phyloP scores from a whole-genome alignment of 2,329 filamentous ascomycete genomes.

The Pseudodiploospora longispora region DNA sequence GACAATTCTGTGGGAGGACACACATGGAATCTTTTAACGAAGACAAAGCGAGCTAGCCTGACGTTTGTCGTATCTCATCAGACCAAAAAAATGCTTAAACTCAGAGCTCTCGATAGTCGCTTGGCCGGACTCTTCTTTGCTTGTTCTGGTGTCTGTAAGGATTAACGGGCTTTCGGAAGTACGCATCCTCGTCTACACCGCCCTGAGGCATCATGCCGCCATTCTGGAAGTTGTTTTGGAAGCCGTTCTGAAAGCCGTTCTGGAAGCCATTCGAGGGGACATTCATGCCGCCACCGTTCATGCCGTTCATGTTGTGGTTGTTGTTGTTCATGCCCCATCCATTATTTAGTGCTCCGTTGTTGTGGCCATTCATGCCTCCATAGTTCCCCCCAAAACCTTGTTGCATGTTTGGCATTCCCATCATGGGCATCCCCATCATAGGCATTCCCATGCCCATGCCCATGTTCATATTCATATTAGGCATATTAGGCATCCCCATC shows the following conservation, averaged over 20 bases:
- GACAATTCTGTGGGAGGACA: too few species aligned
- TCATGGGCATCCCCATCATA: conserved; percentile 22
- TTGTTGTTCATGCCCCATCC: conserved; percentile 12
- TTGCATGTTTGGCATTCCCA: conserved; percentile 23
- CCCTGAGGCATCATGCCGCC: conserved; percentile 38
- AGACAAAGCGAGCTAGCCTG: too few species aligned
- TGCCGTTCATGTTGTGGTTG: conserved; percentile 17
- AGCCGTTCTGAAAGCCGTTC: conserved; percentile 19
- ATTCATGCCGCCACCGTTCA: conserved; percentile 13
- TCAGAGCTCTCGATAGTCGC: conserved; percentile 81
- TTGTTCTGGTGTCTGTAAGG: conserved; percentile 82
- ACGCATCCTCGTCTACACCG: conserved; percentile 76
- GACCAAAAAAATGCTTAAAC: background rate
- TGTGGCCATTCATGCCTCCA: conserved; percentile 20
- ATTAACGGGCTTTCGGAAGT: conserved; percentile 93
- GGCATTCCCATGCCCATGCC: conserved; percentile 18
- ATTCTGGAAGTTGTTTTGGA: conserved; percentile 26
- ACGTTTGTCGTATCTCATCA: too few species aligned
- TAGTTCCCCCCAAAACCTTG: conserved; percentile 19
- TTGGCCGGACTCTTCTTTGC: conserved; percentile 71
- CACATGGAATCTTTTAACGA: too few species aligned
- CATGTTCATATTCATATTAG: conserved; percentile 23
- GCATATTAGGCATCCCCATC: conserved; percentile 33
- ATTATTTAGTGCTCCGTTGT: conserved; percentile 17
- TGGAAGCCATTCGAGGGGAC: conserved; percentile 21